Base-by-base conservation (phyloP, 768 basidiomycete genomes). In the Pisolithus albus region DNA sequence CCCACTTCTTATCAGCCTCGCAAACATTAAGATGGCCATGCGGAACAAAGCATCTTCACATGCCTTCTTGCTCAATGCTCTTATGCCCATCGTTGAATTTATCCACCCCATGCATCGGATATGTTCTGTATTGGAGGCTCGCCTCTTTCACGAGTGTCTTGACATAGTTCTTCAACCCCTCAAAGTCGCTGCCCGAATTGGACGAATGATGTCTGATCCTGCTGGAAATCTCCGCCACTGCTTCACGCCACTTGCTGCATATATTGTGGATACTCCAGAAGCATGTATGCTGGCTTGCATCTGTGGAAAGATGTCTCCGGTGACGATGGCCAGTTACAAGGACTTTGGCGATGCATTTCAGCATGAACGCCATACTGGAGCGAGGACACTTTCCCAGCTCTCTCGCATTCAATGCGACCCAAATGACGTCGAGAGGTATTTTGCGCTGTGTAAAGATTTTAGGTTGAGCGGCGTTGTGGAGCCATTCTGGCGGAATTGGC, bases 401-500 rank as follows among this genome's bases (percentile, higher is more conserved):
- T 21, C 44, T 13, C 26, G 26, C 6, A 44, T 64, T 28, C 45
- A 36, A 3, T 7, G 26, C 8, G 39, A 52, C 18, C 42, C 52
- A 24, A 9, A 10, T 0, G n/a, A 56, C 21, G 11, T 52, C 3
- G 2, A 7, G 4, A 15, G 37, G 6, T 56, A 26, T n/a, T 52
- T 52, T 15, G 2, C 23, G 1, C 44, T n/a, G 10, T 49, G 47
- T 13, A 40, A 39, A 39, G 4, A 15, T 7, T 28, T 38, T 16
- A 18, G n/a, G 15, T 52, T 60, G 30, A 61, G 46, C 28, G 39
- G 58, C 15, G 37, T 61, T 15, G 3, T 5, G 1, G 16, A 38
- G 1, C 72, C 66, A 5, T 72, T 75, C 52, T 74, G 70, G 71
- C 32, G 61, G 2, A 61, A 73, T 47, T 75, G 68, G 68, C 47